Evolutionary conservation across 768 basidiomycete species (phyloP), one percentile per base, ranked within the genome.

Genomic region (Suillus cothurnatus): DNA sequence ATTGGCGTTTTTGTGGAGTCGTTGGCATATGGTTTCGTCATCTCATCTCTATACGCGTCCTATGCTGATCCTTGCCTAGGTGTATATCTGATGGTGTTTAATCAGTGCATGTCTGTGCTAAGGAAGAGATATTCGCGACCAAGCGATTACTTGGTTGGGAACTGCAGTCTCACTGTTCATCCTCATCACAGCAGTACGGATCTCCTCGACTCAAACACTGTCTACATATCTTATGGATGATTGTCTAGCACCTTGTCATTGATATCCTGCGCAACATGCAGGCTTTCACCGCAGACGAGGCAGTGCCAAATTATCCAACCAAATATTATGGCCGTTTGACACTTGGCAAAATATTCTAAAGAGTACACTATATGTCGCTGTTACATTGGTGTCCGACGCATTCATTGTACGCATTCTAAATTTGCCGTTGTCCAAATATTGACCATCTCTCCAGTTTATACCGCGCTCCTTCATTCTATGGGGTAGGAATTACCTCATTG

Each of bases 301-400:
- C 32, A 21, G 49, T 45, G 12, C 34, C 65, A 5, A 69, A 74
- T 31, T 70, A 65, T 32, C 65, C 74, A 8, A 60, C 55, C 14
- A 28, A 23, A 43, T 75, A 73, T 49, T 75, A 69, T 61, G 62
- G 45, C 52, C 65, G 31, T 71, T 69, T 14, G 50, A 69, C 49
- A 67, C 72, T 21, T 32, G 68, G 36, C 43, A 74, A 47, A 70
- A 70, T 62, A 61, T 75, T 45, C 41, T 72, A 31, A 75, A 75
- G 65, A 75, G 68, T 36, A 2, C 63, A 7, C 26, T 71, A 6
- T 75, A 75, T 63, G 56, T 73, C 4, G 21, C 71, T 23, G 61
- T 68, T 38, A 75, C 74, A 15, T 6, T 75, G 28, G 61, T 75
- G 34, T 72, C 69, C 49, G 74, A 75, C 55, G 70, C 68, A 50